Evolutionary conservation across 1,139 yeast genomes (phyloP), one percentile per base, ranked within the genome.

Genomic region (Hansenula anomala): DNA sequence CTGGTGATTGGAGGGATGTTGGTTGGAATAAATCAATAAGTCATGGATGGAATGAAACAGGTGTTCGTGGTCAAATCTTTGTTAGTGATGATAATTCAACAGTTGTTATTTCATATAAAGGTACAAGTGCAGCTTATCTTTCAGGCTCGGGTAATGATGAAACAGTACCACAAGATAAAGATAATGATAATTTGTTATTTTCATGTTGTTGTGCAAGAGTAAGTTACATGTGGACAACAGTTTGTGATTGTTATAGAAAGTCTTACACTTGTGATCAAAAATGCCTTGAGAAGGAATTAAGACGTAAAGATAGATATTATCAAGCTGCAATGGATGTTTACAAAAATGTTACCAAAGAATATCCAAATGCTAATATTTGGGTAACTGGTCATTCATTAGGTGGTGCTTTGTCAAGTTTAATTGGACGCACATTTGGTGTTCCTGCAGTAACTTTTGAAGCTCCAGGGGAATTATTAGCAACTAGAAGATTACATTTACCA

Each of bases 161-260:
- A 39, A 90, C 98, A 0, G 81, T 85, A 0, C 75, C 72, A 2
- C 78, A 76, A 45, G 99, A 92, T 59, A 88, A 88, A 60, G 63
- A 73, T 28, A 92, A 92, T 58, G 98, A 94, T 58, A 92, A 92
- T 57, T 59, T 92, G 40, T 63, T 92, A 33, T 92, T 92, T 58
- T 86, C 95, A 15, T 92, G 99, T 60, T 92, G 99, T 60, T 92
- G 99, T 65, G 98, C 97, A 1, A 71, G 97, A 29, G 82, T 92
- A 8, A 78, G 94, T 40, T 90, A 89, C 52, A 64, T 88, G 62
- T 94, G 98, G 98, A 79, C 81, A 9, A 86, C 97, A 0, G 97
- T 90, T 1, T 92, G 99, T 62, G 97, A 89, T 60, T 92, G 99
- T 58, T 90, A 83, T 57, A 78, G 80, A 46, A 79, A 77, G 42